These are phyloP conservation scores for Centella asiatica DNA, from an alignment of 129 eudicot genomes.

Conservation along the genomic window DNA sequence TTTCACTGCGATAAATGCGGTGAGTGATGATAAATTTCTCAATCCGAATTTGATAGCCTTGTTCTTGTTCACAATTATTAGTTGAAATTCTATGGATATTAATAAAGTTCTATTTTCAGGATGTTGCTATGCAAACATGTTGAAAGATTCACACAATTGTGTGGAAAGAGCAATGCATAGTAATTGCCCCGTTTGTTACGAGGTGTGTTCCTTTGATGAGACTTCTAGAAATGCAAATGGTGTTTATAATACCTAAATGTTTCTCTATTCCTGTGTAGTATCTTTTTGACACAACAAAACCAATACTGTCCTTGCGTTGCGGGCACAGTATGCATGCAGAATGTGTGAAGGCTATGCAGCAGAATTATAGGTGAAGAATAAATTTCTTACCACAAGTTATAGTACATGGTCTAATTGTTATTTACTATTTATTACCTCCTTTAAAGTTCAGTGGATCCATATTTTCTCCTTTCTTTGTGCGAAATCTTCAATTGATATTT, in stretches of 20 bases:
- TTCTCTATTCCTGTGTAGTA: conserved; percentile 14
- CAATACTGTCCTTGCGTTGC: conserved; percentile 27
- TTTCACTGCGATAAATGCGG: conserved; percentile 73
- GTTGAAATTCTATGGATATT: background rate
- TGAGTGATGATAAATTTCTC: conserved; percentile 11
- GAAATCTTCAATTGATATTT: background rate
- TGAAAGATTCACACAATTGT: conserved; percentile 33
- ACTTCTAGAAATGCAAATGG: background rate
- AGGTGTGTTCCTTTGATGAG: conserved; percentile 9
- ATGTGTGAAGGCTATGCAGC: conserved; percentile 36
- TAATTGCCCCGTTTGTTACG: conserved; percentile 37
- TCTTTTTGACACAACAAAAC: conserved; percentile 39
- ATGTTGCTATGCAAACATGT: conserved; percentile 40
- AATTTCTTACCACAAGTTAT: background rate
- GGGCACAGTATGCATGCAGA: conserved; percentile 36
- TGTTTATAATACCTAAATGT: background rate
- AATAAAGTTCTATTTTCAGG: conserved; percentile 13
- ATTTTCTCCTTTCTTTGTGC: background rate
- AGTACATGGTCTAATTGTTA: background rate
- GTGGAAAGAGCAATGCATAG: conserved; percentile 40
- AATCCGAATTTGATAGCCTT: background rate
- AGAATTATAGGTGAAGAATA: conserved; percentile 30
- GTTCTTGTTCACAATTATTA: background rate
- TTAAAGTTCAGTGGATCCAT: background rate
- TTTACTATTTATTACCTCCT: no score